Conservation (phyloP, 192 early-diverging fungal genomes). For the Phlyctochytrium arcticum region DNA sequence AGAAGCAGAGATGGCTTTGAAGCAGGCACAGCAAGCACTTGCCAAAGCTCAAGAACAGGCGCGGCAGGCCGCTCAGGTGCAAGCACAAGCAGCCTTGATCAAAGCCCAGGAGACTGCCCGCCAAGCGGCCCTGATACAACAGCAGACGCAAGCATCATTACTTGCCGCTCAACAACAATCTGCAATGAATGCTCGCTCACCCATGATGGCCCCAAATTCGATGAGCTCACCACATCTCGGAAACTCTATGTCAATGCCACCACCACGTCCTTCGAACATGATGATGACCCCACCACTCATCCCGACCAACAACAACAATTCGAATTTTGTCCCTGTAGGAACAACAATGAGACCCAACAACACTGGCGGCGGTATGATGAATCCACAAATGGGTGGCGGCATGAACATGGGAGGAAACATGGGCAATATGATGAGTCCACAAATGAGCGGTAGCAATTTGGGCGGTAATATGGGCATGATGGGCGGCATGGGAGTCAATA, state of each 20-base stretch:
- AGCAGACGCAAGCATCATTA: constrained; percentile 15
- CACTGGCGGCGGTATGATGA: too few species aligned
- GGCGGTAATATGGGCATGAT: too few species aligned
- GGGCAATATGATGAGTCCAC: too few species aligned
- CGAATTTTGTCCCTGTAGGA: constrained; percentile 25
- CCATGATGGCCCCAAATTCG: not conserved
- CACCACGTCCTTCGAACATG: constrained; percentile 5
- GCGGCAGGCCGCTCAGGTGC: constrained; percentile 19
- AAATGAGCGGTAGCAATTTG: too few species aligned
- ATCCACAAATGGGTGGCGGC: too few species aligned
- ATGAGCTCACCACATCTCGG: not conserved
- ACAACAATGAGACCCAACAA: too few species aligned
- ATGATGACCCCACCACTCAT: constrained; percentile 9
- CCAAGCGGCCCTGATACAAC: constrained; percentile 13
- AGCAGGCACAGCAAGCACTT: constrained; percentile 25
- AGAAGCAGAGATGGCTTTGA: constrained; percentile 20
- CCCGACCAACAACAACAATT: constrained; percentile 1
- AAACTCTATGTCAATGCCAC: not conserved
- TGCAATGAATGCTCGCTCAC: not conserved
- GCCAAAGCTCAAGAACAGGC: constrained; percentile 32
- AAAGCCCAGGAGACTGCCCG: constrained; percentile 20
- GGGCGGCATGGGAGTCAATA: too few species aligned
- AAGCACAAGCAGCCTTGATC: constrained; percentile 26
- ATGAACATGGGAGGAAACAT: too few species aligned
- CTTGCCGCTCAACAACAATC: constrained; percentile 18